Conservation (phyloP, 495 filamentous ascomycete genomes). For the Aspergillus coremiiformis region DNA sequence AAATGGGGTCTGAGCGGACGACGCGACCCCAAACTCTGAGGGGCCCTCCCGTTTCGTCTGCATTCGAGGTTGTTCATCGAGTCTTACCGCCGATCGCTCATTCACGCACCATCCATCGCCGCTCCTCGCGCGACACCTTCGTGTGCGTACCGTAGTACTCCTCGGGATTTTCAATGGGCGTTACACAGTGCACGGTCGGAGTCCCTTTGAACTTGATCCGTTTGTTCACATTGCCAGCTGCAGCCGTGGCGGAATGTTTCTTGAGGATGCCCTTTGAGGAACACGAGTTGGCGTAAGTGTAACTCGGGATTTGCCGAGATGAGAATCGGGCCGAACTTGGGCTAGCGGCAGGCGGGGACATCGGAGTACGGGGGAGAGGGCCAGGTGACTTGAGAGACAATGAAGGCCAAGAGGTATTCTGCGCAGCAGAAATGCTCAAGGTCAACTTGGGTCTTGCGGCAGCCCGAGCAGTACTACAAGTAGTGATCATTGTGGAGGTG, state of each 20-base stretch:
- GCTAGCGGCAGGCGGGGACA: constrained; percentile 37
- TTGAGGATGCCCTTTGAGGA: constrained; percentile 48
- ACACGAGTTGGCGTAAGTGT: constrained; percentile 41
- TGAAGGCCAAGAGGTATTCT: constrained; percentile 28
- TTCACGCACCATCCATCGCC: constrained; percentile 39
- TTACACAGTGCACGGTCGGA: constrained; percentile 45
- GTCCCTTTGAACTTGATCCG: constrained; percentile 41
- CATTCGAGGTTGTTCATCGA: constrained; percentile 3
- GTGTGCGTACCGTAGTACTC: constrained; percentile 47
- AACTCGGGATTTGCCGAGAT: constrained; percentile 33
- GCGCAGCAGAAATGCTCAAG: constrained; percentile 39
- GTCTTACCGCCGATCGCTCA: constrained; percentile 10
- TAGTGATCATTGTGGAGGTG: constrained; percentile 31
- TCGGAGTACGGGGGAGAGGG: constrained; percentile 36
- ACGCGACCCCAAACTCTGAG: background rate
- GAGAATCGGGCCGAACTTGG: constrained; percentile 39
- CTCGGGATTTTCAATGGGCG: constrained; percentile 44
- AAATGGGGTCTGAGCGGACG: background rate
- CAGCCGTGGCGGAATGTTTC: constrained; percentile 24
- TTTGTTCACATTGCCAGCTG: constrained; percentile 24
- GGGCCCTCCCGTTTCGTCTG: background rate
- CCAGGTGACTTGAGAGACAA: constrained; percentile 41
- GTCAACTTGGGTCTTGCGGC: constrained; percentile 42
- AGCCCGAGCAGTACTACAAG: constrained; percentile 21
- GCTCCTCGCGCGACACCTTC: constrained; percentile 44